Base-by-base conservation (phyloP, 2,329 filamentous ascomycete genomes). In the Neofusicoccum sp. region DNA sequence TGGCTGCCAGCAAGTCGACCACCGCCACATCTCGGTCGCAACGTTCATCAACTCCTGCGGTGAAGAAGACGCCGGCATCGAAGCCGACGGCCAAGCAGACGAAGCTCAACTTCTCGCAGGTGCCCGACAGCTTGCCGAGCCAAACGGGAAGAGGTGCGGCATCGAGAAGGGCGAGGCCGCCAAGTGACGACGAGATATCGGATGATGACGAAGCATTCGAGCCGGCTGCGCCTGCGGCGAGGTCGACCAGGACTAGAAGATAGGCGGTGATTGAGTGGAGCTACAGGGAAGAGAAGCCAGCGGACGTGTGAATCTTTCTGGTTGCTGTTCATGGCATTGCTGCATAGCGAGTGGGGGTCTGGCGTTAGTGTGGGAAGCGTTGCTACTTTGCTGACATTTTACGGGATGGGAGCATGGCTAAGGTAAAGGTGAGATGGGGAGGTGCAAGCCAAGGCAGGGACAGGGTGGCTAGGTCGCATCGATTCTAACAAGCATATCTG, bases 31-130 rank as follows among this genome's bases (percentile, higher is more conserved):
- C 59, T 30, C 38, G 60, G 3, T 12, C 66, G 62, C 61, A 66
- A 41, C 44, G 63, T 58, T 30, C 66, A 61, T 62, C 61, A 16
- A 65, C 65, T 3, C 65, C 71, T 2, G 63, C 63, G 33, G 70
- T 66, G 58, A 54, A 33, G 14, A 69, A 67, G 57, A 3, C 66
- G 16, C 51, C 63, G 6, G 61, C 65, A 24, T 63, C 61, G 3
- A 62, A 67, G 9, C 56, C 69, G 33, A 54, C 65, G 1, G 65
- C 63, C 31, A 76, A 70, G 48, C 77, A 79, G 65, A 71, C 75
- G 0, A 78, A 71, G 9, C 64, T 79, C 48, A 75, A 72, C 61
- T 79, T 79, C 62, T 76, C 75, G 6, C 75, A 78, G 54, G n/a
- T 38, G 4, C 45, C 73, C 16, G 64, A 71, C 5, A 71, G 71